Percentiles rank a stretch among this genome's conserved stretches.
Conservation (phyloP, 176 grass and related monocot species). For the Oryza officinalis region DNA sequence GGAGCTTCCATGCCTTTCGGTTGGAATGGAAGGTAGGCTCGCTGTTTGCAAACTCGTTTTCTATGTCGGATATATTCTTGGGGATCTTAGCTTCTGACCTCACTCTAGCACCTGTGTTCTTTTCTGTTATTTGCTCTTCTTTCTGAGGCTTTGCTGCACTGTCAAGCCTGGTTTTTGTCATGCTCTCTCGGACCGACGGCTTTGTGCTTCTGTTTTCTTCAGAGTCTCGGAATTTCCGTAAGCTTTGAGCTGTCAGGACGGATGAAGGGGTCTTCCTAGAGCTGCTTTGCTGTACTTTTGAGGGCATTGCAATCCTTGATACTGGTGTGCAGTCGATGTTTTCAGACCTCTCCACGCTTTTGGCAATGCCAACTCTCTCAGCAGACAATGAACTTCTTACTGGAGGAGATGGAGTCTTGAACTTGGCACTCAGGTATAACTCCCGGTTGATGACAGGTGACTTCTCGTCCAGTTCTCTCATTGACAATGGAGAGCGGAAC, state of each 20-base stretch:
- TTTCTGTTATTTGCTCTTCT: slow-evolving; percentile 17
- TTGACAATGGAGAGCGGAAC: slow-evolving; percentile 53
- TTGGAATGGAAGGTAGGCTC: slow-evolving; percentile 40
- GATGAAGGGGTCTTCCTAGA: slow-evolving; percentile 36
- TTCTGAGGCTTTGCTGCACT: slow-evolving; percentile 29
- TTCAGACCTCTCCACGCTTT: slow-evolving; percentile 41
- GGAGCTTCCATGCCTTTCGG: slow-evolving; percentile 43
- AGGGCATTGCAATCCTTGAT: slow-evolving; percentile 35
- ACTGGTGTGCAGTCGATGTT: slow-evolving; percentile 43
- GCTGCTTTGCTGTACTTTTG: slow-evolving; percentile 31
- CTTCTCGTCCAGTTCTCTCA: slow-evolving; percentile 51
- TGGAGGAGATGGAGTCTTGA: slow-evolving; percentile 60
- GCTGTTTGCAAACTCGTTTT: slow-evolving; percentile 46
- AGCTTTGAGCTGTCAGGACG: slow-evolving; percentile 49
- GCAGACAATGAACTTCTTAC: slow-evolving; percentile 59
- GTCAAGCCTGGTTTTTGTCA: slow-evolving; percentile 44
- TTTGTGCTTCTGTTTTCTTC: slow-evolving; percentile 59
- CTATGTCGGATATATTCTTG: slow-evolving; percentile 45
- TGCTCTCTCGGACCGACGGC: slow-evolving; percentile 28
- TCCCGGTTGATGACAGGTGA: slow-evolving; percentile 52
- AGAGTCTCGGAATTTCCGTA: slow-evolving; percentile 49
- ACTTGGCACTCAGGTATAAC: slow-evolving; percentile 46
- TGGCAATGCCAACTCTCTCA: slow-evolving; percentile 43
- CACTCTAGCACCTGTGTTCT: background rate
- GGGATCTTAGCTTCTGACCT: slow-evolving; percentile 27